Evolutionary conservation across 2,329 filamentous ascomycete genomes (phyloP).

Genomic region (Botrytis tulipae): DNA sequence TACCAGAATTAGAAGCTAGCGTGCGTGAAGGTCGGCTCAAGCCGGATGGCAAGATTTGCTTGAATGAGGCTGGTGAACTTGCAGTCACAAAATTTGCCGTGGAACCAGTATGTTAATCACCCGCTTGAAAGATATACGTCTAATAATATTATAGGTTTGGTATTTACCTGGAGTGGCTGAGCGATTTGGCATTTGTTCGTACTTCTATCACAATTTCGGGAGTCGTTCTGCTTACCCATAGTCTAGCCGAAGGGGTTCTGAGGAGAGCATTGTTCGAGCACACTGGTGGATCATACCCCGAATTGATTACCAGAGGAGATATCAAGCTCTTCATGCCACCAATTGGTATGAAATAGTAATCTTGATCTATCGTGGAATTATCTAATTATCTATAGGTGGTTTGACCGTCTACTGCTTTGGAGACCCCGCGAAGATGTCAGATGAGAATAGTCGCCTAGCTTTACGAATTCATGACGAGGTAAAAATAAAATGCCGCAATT

Average conservation of each 20-base stretch:
- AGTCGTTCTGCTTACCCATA: slow-evolving; percentile 61
- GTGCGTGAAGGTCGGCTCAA: slow-evolving; percentile 74
- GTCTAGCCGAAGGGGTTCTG: slow-evolving; percentile 81
- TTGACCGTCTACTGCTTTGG: slow-evolving; percentile 97
- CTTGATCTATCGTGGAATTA: slow-evolving; percentile 17
- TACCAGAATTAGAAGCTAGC: slow-evolving; percentile 91
- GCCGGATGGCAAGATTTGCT: slow-evolving; percentile 78
- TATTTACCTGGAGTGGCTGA: slow-evolving; percentile 86
- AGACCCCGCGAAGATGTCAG: slow-evolving; percentile 89
- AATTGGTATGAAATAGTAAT: slow-evolving; percentile 86
- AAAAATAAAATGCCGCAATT: slow-evolving; percentile 23
- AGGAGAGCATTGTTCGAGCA: slow-evolving; percentile 89
- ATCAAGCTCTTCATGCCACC: slow-evolving; percentile 95
- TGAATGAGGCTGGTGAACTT: slow-evolving; percentile 83
- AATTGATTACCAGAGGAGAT: slow-evolving; percentile 90
- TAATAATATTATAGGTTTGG: slow-evolving; percentile 55
- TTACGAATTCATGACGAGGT: slow-evolving; percentile 74
- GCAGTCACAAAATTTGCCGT: slow-evolving; percentile 96
- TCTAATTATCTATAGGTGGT: slow-evolving; percentile 46
- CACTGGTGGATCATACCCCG: slow-evolving; percentile 92
- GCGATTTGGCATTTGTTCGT: slow-evolving; percentile 71
- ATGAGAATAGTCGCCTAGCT: slow-evolving; percentile 76
- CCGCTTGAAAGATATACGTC: slow-evolving; percentile 65
- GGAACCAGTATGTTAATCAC: slow-evolving; percentile 71
- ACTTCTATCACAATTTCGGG: slow-evolving; percentile 16